Percentiles rank a stretch among this genome's conserved stretches.
Evolutionary conservation across 2,329 filamentous ascomycete genomes (phyloP).

Genomic region (Thelonectria olida): DNA sequence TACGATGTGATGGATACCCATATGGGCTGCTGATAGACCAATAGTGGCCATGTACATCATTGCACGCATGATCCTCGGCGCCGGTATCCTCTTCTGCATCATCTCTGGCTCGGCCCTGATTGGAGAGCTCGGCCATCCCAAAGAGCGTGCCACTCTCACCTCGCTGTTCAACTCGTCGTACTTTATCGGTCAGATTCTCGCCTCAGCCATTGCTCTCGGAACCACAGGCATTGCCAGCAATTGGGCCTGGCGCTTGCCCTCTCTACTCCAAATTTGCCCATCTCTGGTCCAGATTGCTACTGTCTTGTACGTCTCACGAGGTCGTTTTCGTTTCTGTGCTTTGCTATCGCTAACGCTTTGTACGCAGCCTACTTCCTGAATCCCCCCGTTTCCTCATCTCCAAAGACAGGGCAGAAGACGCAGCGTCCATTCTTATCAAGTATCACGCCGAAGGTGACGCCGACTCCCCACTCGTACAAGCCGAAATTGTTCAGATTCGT

Average conservation of each 20-base stretch:
- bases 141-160: conserved; percentile 69
- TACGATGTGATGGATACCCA: too few relatives aligned
- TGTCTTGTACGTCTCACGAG: neutral
- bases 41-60: conserved; percentile 67
- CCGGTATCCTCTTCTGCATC: conserved; percentile 69
- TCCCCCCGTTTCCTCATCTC: conserved; percentile 34
- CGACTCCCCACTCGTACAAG: conserved; percentile 20
- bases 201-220: conserved; percentile 45
- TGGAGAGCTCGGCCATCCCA: conserved; percentile 68
- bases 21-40: too few relatives aligned
- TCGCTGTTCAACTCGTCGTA: too few relatives aligned
- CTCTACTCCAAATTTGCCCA: conserved; percentile 53
- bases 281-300: conserved; percentile 3
- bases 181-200: conserved; percentile 21
- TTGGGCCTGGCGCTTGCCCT: conserved; percentile 60
- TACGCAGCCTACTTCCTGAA: conserved; percentile 26
- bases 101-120: conserved; percentile 66
- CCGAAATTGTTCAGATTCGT: conserved; percentile 30
- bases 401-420: conserved; percentile 34
- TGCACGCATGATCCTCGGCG: conserved; percentile 67
- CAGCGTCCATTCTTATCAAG: conserved; percentile 21
- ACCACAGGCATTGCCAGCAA: conserved; percentile 47
- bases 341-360: neutral
- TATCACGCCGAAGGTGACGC: conserved; percentile 30
- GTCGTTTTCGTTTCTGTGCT: too few relatives aligned